Base-by-base conservation (phyloP, 768 basidiomycete genomes). In the Lentinus tigrinus region DNA sequence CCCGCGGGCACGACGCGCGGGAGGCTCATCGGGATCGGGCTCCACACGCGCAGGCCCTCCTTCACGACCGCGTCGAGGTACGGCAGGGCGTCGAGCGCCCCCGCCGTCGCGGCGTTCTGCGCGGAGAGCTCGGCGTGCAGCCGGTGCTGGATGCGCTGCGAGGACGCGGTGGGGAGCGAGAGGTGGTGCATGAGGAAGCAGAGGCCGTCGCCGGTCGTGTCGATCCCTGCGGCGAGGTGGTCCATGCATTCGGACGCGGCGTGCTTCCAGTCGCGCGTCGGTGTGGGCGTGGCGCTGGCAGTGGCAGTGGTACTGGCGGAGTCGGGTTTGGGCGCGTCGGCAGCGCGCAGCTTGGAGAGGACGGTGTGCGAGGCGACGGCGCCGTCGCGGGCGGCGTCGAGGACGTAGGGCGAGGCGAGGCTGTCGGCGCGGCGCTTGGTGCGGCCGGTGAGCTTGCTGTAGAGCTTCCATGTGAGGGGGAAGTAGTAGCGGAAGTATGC, bases 61-160 rank as follows among this genome's bases (percentile, higher is more conserved):
- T 94, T 95, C 62, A 98, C 89, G 56, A 93, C 85, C 1, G 97
- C 96, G 66, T 85, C 84, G 40, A 97, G 80, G 71, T 98, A 99
- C 19, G 88, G 82, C 93, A 97, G 96, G 60, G 91, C 76, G 56
- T 97, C 95, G 62, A 98, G 68, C 80, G 89, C 81, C 52, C 95
- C 94, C 14, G 31, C 50, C 60, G 97, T 75, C 0, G 90, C 90
- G 60, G 95, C 68, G 16, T 91, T 85, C 56, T 79, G 81, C 34
- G 90, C 83, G 46, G 34, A 43, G 48, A 66, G 63, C 54, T 66
- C 65, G 7, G 44, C 54, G 52, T 47, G 65, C 21, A 66, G 58
- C n/a, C 55, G 58, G 14, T 49, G 44, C 37, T 66, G 65, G 26
- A 60, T 47, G 23, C 37, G 26, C 10, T 27, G 39, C 13, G 52